Conservation (phyloP, 345 rosid genomes). For the Pseudoturritis turrita region DNA sequence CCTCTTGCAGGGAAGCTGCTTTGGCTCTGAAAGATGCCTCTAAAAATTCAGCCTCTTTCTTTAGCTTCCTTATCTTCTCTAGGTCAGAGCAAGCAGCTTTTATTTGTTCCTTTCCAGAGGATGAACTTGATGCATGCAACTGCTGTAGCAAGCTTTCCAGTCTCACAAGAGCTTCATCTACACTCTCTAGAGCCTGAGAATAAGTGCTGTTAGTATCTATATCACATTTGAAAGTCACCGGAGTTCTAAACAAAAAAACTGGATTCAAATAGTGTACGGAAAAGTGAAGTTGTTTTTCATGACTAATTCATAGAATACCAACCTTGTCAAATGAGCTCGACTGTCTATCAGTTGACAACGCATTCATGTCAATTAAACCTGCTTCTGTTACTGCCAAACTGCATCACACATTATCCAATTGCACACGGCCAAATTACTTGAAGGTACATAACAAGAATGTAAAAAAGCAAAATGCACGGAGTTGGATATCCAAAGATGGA, state of each 20-base stretch:
- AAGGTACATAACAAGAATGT: background rate
- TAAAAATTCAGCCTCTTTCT: slow-evolving; percentile 96
- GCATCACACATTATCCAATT: slow-evolving; percentile 30
- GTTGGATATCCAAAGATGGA: background rate
- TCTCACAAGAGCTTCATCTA: slow-evolving; percentile 79
- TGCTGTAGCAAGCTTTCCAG: slow-evolving; percentile 80
- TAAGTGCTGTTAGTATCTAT: slow-evolving; percentile 18
- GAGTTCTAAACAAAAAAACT: slow-evolving; percentile 7
- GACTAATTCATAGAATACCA: background rate
- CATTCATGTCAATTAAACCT: slow-evolving; percentile 35
- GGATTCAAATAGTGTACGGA: background rate
- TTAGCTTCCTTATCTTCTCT: slow-evolving; percentile 90
- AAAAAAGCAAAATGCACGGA: background rate
- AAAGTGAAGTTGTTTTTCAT: background rate
- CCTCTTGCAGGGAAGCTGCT: slow-evolving; percentile 85
- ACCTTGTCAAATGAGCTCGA: slow-evolving; percentile 85
- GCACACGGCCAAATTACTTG: background rate
- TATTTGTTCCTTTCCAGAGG: slow-evolving; percentile 78
- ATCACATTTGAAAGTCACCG: slow-evolving; percentile 4
- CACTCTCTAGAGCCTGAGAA: slow-evolving; percentile 83
- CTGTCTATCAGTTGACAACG: slow-evolving; percentile 37
- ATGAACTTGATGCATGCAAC: slow-evolving; percentile 68
- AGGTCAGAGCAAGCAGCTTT: slow-evolving; percentile 97
- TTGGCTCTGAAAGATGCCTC: slow-evolving; percentile 97
- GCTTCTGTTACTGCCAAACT: slow-evolving; percentile 48